Percentiles rank a stretch among this genome's conserved stretches.
Evolutionary conservation across 1,139 yeast species (phyloP).

Genomic region (Zhuliangozyma blackwelliae): DNA sequence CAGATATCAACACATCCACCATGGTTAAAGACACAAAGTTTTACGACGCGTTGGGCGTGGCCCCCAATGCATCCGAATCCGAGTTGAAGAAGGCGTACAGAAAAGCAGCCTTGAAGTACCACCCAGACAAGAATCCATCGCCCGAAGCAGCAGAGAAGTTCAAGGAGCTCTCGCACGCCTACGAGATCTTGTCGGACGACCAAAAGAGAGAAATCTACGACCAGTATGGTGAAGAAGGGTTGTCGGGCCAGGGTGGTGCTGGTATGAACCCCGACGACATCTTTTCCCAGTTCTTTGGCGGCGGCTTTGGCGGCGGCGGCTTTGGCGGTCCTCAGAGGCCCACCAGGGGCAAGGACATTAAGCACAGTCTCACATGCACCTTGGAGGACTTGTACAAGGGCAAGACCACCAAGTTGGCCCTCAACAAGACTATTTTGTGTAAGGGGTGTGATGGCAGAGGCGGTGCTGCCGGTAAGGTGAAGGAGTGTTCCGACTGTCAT

Average conservation of each 20-base stretch:
- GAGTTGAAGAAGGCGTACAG: conserved; percentile 96
- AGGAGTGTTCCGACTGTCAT: conserved; percentile 77
- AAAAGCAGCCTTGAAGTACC: conserved; percentile 86
- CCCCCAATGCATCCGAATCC: conserved; percentile 70
- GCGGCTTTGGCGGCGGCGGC: conserved; percentile 45
- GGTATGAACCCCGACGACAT: conserved; percentile 84
- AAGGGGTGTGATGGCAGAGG: conserved; percentile 90
- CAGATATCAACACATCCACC: not conserved
- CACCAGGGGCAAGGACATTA: conserved; percentile 81
- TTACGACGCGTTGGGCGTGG: conserved; percentile 81
- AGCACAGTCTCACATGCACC: conserved; percentile 79
- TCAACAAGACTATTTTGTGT: conserved; percentile 89
- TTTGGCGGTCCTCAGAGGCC: conserved; percentile 83
- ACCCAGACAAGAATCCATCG: conserved; percentile 79
- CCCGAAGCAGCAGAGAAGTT: conserved; percentile 96
- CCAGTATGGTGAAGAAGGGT: conserved; percentile 89
- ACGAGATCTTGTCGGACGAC: conserved; percentile 80
- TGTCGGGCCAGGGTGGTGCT: conserved; percentile 68
- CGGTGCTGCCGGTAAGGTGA: conserved; percentile 89
- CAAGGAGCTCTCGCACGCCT: conserved; percentile 87
- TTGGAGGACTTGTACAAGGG: conserved; percentile 95
- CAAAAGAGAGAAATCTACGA: conserved; percentile 90
- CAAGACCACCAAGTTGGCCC: conserved; percentile 87
- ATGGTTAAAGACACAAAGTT: conserved; percentile 92
- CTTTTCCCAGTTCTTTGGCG: conserved; percentile 90